Conservation (phyloP, 495 filamentous ascomycete species). For the Collariella sp. region DNA sequence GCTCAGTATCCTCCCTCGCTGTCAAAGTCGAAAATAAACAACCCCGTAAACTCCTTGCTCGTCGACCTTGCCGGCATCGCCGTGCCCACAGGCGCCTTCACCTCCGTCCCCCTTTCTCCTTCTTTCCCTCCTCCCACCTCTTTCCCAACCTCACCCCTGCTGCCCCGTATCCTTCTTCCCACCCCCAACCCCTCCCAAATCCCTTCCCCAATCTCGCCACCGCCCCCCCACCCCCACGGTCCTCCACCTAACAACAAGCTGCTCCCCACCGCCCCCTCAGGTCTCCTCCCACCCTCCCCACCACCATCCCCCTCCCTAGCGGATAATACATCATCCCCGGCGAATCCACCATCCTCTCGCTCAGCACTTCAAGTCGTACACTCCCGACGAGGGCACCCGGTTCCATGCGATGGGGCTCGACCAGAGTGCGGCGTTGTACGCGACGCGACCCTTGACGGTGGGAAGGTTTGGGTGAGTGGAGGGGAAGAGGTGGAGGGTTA, state of each 20-base stretch:
- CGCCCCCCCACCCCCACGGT: conserved; percentile 33
- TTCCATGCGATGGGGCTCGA: conserved; percentile 95
- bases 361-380: conserved; percentile 74
- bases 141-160: background rate
- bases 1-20: conserved; percentile 70
- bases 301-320: conserved; percentile 39
- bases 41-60: conserved; percentile 57
- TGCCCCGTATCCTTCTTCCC: background rate
- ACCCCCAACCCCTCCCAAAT: background rate
- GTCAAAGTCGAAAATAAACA: conserved; percentile 96
- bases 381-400: conserved; percentile 82
- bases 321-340: conserved; percentile 17
- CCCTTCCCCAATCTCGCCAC: background rate
- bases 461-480: conserved; percentile 94
- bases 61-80: conserved; percentile 12
- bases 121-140: conserved; percentile 8
- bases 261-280: conserved; percentile 39
- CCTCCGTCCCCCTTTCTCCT: conserved; percentile 14
- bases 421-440: conserved; percentile 90
- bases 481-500: conserved; percentile 92
- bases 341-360: conserved; percentile 70
- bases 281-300: background rate
- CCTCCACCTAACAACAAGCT: conserved; percentile 81
- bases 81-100: conserved; percentile 21
- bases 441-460: conserved; percentile 76